phyloP scores from a whole-genome alignment of 306 rosid species.

The Rosa lucieae region DNA sequence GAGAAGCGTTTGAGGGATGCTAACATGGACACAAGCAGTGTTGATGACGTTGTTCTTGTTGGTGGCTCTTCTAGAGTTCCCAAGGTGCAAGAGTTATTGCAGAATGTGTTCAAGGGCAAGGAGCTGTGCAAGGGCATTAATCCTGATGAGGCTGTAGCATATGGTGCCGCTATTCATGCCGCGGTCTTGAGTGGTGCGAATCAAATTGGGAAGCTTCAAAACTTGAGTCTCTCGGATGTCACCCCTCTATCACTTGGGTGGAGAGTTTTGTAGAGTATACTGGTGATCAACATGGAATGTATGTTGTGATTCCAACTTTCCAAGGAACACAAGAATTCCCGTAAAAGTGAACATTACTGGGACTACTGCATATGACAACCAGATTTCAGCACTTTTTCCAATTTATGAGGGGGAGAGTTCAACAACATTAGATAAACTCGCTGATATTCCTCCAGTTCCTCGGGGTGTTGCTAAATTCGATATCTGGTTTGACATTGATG shows the following conservation, averaged over 20 bases:
- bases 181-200: neutral
- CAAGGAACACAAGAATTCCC: neutral
- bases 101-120: too few species aligned
- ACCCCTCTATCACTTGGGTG: slow-evolving; percentile 5
- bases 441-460: neutral
- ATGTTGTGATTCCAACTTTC: neutral
- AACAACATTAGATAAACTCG: neutral
- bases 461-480: neutral
- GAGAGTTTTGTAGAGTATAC: neutral
- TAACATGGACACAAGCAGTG: too few species aligned
- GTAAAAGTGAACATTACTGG: neutral
- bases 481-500: neutral
- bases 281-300: neutral
- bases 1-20: too few species aligned
- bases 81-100: neutral
- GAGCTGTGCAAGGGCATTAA: too few species aligned
- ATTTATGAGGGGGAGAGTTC: neutral
- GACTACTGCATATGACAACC: neutral
- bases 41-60: too few species aligned
- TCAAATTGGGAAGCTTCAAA: neutral
- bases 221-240: neutral
- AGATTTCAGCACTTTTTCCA: neutral
- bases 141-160: too few species aligned
- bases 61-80: neutral
- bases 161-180: neutral